phyloP scores from a whole-genome alignment of 306 rosid species.

The Malus domestica region DNA sequence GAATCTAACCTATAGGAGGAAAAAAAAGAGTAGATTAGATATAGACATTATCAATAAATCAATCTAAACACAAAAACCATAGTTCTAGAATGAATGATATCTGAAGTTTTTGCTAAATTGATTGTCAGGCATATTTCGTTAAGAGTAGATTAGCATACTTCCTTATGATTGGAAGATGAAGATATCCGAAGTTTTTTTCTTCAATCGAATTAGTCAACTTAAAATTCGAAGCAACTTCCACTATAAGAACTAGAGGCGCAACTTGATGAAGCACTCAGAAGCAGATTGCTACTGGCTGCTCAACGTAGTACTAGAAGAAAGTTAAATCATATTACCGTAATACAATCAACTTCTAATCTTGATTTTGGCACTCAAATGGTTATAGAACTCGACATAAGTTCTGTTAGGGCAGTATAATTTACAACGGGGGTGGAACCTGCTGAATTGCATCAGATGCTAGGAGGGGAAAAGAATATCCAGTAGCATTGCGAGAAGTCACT shows the following conservation, averaged over 20 bases:
- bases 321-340: not conserved
- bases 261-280: not conserved
- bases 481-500: too few species aligned
- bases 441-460: too few species aligned
- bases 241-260: not conserved
- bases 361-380: not conserved
- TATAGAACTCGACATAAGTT: not conserved
- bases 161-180: too few species aligned
- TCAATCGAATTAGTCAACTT: not conserved
- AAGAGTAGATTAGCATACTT: too few species aligned
- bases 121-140: too few species aligned
- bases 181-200: not conserved
- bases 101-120: not conserved
- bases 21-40: not conserved
- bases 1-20: conserved; percentile 37
- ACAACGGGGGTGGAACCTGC: too few species aligned
- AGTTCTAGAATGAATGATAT: not conserved
- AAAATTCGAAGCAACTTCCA: not conserved
- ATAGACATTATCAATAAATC: not conserved
- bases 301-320: not conserved
- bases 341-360: not conserved
- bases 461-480: too few species aligned
- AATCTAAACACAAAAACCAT: not conserved
- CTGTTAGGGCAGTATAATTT: too few species aligned
- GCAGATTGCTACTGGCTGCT: not conserved